Conservation (phyloP, 768 basidiomycete species). For the Saitozyma sp. region DNA sequence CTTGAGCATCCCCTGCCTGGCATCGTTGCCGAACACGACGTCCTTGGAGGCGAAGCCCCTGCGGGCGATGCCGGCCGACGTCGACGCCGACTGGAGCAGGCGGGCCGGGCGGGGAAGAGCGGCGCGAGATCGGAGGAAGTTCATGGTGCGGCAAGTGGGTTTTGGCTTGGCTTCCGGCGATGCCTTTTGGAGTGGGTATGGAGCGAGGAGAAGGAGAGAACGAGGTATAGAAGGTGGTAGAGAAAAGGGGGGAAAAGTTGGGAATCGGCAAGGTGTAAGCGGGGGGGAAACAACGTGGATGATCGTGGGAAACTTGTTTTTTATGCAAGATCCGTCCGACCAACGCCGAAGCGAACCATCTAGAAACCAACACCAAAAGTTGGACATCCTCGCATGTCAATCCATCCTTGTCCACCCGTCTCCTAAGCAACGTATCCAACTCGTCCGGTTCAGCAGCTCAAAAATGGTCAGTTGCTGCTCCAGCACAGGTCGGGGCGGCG, state of each 20-base stretch:
- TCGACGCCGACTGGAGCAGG: constrained; percentile 31
- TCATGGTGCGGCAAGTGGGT: constrained; percentile 3
- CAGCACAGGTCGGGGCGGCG: no score
- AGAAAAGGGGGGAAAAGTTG: constrained; percentile 35
- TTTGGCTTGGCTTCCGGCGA: neutral
- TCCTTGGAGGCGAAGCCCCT: constrained; percentile 64
- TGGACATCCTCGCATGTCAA: no score
- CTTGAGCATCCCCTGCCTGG: constrained; percentile 86
- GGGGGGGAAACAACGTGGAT: neutral
- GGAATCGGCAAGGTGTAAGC: constrained; percentile 15
- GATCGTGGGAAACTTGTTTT: neutral
- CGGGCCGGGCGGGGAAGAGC: constrained; percentile 46
- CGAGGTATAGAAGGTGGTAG: constrained; percentile 7
- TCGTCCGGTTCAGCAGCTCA: neutral
- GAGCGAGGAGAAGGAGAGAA: constrained; percentile 15
- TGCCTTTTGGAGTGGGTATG: neutral
- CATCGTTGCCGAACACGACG: constrained; percentile 94
- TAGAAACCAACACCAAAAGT: no score
- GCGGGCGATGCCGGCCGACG: constrained; percentile 9
- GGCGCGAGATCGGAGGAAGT: constrained; percentile 37
- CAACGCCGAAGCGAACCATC: no score
- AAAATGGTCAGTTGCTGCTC: constrained; percentile 26
- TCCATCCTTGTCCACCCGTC: neutral
- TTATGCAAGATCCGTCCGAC: no score
- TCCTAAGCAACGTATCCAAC: neutral